Evolutionary conservation across 1,139 yeast genomes (phyloP), one percentile per base, ranked within the genome.

Genomic region (Blastobotrys ciferrii): DNA sequence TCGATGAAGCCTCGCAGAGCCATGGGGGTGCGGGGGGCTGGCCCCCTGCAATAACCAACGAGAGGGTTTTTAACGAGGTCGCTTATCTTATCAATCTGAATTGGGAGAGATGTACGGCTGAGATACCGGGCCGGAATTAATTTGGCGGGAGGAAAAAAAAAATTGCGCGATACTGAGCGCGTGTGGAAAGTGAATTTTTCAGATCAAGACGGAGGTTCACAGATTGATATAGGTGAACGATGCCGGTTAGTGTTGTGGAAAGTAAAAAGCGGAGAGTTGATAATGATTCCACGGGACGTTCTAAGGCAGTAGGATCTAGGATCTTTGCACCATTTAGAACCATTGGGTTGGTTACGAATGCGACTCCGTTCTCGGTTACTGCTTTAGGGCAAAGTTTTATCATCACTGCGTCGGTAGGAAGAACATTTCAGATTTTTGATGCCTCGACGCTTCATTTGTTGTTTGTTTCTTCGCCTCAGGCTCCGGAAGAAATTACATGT

Each of bases 401-500:
- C 59, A 80, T 88, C 42, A 95, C 87, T 11, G 91, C 98, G 0
- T 82, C 88, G 32, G 96, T 92, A 23, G 98, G 97, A 3, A 76
- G 81, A 51, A 78, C 94, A 1, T 88, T 92, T 69, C 98, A 92
- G 66, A 87, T 92, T 33, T 94, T 87, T 62, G 98, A 92, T 70
- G 96, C 96, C 13, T 80, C 92, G 38, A 88, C 87, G 4, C 74
- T 92, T 54, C 95, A 87, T 59, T 73, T 92, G 56, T 71, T 92
- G 33, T 94, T 92, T 69, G 95, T 92, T 9, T 87, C 96, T 1
- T 87, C 82, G 56, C 78, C 77, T 28, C 94, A 87, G 63, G 83
- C 96, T 0, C 77, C 84, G 0, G 64, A 79, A 9, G 78, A 79
- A 51, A 91, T 92, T 57, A 78, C 84, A 11, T 79, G 84, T 32